Evolutionary conservation across 345 rosid genomes (phyloP), one percentile per base, ranked within the genome.

Genomic region (Gossypium rotundifolium): DNA sequence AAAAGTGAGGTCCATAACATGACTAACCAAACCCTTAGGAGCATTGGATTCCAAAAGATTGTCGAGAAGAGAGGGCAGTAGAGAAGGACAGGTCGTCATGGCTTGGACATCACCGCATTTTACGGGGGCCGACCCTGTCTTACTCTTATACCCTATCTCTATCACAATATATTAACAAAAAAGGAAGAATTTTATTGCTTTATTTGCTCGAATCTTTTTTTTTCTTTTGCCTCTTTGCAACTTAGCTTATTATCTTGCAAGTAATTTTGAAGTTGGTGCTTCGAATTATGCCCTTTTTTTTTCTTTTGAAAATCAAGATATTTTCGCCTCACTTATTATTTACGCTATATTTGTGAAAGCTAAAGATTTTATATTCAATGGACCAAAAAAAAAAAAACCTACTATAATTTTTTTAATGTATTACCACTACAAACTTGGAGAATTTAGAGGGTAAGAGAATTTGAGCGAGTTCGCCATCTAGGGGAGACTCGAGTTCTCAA

Each of bases 31-130:
- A 12, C 9, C 29, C 29, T 11, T 25, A 12, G 25, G 29, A 57
- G 51, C 74, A 71, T 71, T n/a, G 74, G 74, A 71, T 71, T 71
- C 74, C 74, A 12, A 49, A 55, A 71, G 2, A 2, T 71, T 71
- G 64, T 71, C 18, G 63, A 38, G 4, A 4, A 12, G 46, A 10
- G 59, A 9, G 22, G 61, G 45, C 46, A 51, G 54, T 54, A 13
- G 38, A 40, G 44, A 57, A 42, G 16, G 74, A 71, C 64, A 57
- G 14, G 9, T 71, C 65, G 13, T 40, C 65, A 14, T 57, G 74
- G 38, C 53, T n/a, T 71, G 20, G 8, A 40, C 65, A 20, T 42
- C 9, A 71, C 53, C 65, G 74, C 65, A 54, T 54, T 71, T 57
- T 9, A 20, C 59, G 74, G 33, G 20, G 52, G 11, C 64, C 38